These are phyloP conservation scores for Leucoagaricus sp. DNA, from an alignment of 1,284 basidiomycete species.

Conservation along the genomic window DNA sequence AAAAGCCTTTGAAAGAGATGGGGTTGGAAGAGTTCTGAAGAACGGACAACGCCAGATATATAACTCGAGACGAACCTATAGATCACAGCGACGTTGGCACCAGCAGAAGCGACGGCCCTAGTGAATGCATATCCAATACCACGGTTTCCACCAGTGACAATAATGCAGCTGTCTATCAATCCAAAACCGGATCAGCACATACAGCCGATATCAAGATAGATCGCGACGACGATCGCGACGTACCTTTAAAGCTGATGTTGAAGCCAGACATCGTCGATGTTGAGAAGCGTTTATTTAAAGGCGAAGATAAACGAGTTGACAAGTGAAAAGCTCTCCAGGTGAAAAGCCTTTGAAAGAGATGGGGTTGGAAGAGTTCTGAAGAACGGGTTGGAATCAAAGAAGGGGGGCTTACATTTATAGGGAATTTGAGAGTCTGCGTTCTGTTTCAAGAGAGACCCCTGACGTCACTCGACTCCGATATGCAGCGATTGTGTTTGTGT, in stretches of 20 bases:
- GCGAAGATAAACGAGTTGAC: background rate
- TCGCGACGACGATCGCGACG: background rate
- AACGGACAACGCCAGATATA: no score
- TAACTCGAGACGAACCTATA: slow-evolving; percentile 36
- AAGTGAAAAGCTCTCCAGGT: background rate
- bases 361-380: background rate
- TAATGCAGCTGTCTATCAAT: slow-evolving; percentile 29
- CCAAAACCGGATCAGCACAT: no score
- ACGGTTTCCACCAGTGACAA: slow-evolving; percentile 35
- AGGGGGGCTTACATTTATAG: no score
- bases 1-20: background rate
- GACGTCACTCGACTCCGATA: background rate
- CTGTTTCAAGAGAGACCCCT: no score
- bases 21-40: no score
- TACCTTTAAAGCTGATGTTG: slow-evolving; percentile 4
- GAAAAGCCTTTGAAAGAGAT: background rate
- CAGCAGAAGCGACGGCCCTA: slow-evolving; percentile 35
- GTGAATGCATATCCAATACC: slow-evolving; percentile 40
- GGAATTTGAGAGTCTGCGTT: no score
- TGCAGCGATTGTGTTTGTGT: no score
- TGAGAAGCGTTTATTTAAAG: background rate
- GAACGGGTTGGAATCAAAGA: no score
- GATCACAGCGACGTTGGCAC: slow-evolving; percentile 39
- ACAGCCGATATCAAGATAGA: no score
- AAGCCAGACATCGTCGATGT: background rate